These are phyloP conservation scores for Umbelopsis sp. DNA, from an alignment of 192 early-diverging fungal genomes.

Conservation along the genomic window DNA sequence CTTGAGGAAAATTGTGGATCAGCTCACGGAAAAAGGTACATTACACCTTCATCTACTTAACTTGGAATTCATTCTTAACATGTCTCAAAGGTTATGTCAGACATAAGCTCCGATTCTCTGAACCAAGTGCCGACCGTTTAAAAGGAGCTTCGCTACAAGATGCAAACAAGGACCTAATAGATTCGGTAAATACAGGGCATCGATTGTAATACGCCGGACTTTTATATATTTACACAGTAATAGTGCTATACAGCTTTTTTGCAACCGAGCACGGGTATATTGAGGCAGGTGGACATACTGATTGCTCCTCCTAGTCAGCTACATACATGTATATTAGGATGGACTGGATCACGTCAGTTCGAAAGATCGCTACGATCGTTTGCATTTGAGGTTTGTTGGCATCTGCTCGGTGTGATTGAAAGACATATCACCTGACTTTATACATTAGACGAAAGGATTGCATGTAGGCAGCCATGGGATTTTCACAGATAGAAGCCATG, in stretches of 20 bases:
- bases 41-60: too few species aligned
- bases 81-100: slow-evolving; percentile 12
- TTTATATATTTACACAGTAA: not conserved
- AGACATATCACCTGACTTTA: not conserved
- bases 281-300: slow-evolving; percentile 38
- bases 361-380: slow-evolving; percentile 28
- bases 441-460: slow-evolving; percentile 28
- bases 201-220: not conserved
- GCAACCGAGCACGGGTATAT: slow-evolving; percentile 32
- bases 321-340: slow-evolving; percentile 32
- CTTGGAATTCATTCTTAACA: not conserved
- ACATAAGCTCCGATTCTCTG: slow-evolving; percentile 19
- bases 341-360: slow-evolving; percentile 41
- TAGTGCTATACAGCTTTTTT: slow-evolving; percentile 40
- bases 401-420: not conserved
- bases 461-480: slow-evolving; percentile 29
- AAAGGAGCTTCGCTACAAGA: not conserved
- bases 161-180: slow-evolving; percentile 17
- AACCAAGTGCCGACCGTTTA: slow-evolving; percentile 1
- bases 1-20: slow-evolving; percentile 17
- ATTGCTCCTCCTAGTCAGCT: slow-evolving; percentile 27
- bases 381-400: slow-evolving; percentile 20
- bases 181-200: slow-evolving; percentile 14
- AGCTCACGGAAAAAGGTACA: slow-evolving; percentile 23
- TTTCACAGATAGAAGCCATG: slow-evolving; percentile 24